A percentile compares a stretch with the other conserved stretches of the same genome.
phyloP scores from a whole-genome alignment of 352 stramenopile species.

The Phytophthora constricta region DNA sequence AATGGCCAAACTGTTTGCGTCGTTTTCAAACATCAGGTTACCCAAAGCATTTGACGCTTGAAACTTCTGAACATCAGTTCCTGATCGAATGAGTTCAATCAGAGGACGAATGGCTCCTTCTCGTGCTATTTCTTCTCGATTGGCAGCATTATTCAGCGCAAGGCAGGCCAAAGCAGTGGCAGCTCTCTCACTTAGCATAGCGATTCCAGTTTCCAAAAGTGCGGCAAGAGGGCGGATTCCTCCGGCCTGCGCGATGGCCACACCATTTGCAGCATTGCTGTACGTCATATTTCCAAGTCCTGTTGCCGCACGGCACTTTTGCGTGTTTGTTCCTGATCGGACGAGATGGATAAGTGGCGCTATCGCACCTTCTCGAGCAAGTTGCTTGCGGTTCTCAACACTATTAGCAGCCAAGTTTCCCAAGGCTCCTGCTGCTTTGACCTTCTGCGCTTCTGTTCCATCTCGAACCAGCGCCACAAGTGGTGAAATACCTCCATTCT shows the following conservation, averaged over 20 bases:
- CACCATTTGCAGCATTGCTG: no score
- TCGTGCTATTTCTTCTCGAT: neutral
- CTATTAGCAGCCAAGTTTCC: neutral
- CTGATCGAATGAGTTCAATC: neutral
- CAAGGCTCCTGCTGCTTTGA: neutral
- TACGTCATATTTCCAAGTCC: no score
- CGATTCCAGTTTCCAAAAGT: no score
- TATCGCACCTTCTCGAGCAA: neutral
- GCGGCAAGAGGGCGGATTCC: no score
- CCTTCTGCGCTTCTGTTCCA: neutral
- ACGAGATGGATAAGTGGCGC: neutral
- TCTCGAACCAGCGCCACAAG: neutral
- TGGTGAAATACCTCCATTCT: neutral
- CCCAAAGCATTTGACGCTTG: neutral
- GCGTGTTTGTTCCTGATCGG: neutral
- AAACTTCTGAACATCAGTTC: neutral
- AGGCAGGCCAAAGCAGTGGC: slow-evolving; percentile 13
- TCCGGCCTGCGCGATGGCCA: no score
- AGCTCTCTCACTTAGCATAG: no score
- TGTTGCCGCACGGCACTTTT: no score
- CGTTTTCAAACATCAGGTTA: neutral
- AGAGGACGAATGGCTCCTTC: neutral
- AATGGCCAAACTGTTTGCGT: neutral
- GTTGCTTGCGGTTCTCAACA: neutral
- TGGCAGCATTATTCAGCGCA: slow-evolving; percentile 3